Evolutionary conservation across 495 filamentous ascomycete species (phyloP).

Genomic region (Thermothielavioides terrestris): DNA sequence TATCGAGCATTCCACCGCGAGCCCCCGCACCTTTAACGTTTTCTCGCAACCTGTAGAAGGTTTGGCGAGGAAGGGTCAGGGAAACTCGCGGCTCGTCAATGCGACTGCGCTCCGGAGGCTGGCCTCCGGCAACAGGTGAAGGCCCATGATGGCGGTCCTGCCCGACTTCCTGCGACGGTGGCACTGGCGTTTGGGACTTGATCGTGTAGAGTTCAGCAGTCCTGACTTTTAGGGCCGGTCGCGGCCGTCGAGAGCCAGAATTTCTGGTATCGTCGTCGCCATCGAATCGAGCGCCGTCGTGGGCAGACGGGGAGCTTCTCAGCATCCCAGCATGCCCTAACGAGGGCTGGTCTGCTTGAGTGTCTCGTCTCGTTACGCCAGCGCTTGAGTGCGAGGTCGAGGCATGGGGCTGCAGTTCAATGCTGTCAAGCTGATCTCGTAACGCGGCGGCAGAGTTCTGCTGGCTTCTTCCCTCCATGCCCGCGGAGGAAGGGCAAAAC

Average conservation of each 20-base stretch:
- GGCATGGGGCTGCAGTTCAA: conserved; percentile 16
- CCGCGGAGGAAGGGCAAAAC: too few species aligned
- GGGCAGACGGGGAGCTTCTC: not conserved
- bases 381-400: not conserved
- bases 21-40: conserved; percentile 9
- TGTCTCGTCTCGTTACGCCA: not conserved
- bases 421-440: conserved; percentile 17
- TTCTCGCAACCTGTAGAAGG: conserved; percentile 20
- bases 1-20: conserved; percentile 13
- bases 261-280: not conserved
- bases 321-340: not conserved
- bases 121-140: not conserved
- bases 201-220: conserved; percentile 22
- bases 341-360: not conserved
- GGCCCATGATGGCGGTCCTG: not conserved
- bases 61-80: conserved; percentile 20
- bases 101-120: not conserved
- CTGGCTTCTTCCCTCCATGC: conserved; percentile 10
- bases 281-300: not conserved
- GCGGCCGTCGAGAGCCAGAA: not conserved
- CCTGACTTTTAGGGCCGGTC: conserved; percentile 1
- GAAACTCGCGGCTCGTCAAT: conserved; percentile 14
- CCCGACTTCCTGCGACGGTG: conserved; percentile 1
- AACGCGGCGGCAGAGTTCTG: conserved; percentile 10
- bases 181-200: conserved; percentile 14